Base-by-base conservation (phyloP, 2,329 filamentous ascomycete genomes). In the Claviceps sp. region DNA sequence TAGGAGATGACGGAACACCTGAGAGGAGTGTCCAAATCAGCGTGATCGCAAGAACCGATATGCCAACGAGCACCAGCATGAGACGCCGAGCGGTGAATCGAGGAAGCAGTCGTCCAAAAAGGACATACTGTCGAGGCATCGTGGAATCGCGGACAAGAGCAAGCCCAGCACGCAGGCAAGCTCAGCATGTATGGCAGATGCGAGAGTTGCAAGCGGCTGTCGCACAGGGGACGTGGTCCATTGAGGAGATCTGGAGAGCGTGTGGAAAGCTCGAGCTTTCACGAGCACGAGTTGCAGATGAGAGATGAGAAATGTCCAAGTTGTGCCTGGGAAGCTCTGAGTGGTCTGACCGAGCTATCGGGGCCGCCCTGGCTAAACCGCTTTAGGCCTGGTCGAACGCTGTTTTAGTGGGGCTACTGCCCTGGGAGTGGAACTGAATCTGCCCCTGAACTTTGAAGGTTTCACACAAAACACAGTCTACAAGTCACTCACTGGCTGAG, bases 41-140 rank as follows among this genome's bases (percentile, higher is more conserved):
- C 58, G 76, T 69, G 53, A 82, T 59, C 54, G 75, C 76, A 57
- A 81, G 75, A 41, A 79, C 56, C 54, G 73, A 70, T 46, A 82
- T 66, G 51, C 67, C 62, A 52, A 72, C 66, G 42, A 82, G 67
- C 22, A 82, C 66, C 50, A 76, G 62, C 18, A 73, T 73, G 56
- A 81, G 65, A 51, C 75, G 76, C 47, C 77, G 75, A 22, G 77
- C 69, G 45, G 70, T 67, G 53, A 82, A 65, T 50, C 73, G 73
- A 54, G 73, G 71, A 56, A 79, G 60, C 16, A 72, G 70, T 50
- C 72, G 69, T 50, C 76, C 75, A 50, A 74, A 71, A 43, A 78
- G 45, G 18, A 58, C 54, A 42, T 60, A 56, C 54, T 60, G 59
- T 55, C 60, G 61, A 18, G 60, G 61, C 65, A 70, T 66, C 34